phyloP scores from a whole-genome alignment of 352 stramenopile species.

The Phytophthora constricta region DNA sequence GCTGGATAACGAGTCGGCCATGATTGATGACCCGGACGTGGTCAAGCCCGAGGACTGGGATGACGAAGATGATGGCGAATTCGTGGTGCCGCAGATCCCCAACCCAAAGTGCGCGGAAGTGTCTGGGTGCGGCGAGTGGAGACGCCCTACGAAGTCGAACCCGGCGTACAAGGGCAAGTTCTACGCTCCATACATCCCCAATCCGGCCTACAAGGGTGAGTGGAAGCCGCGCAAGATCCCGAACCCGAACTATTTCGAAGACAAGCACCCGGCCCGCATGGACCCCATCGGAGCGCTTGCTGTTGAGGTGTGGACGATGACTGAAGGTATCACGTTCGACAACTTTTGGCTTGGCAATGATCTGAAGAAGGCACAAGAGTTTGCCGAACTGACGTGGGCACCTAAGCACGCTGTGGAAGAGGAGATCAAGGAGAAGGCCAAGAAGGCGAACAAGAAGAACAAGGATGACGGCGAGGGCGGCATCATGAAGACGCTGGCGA shows the following conservation, averaged over 20 bases:
- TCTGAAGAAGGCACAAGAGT: constrained; percentile 74
- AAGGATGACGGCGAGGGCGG: constrained; percentile 50
- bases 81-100: constrained; percentile 84
- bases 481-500: constrained; percentile 52
- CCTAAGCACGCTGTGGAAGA: constrained; percentile 78
- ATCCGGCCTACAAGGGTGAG: constrained; percentile 92
- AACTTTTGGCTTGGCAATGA: constrained; percentile 94
- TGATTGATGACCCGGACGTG: constrained; percentile 85
- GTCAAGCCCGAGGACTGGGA: constrained; percentile 94
- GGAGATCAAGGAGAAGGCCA: constrained; percentile 57
- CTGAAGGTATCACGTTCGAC: constrained; percentile 91
- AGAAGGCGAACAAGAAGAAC: constrained; percentile 55
- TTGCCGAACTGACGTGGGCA: constrained; percentile 77
- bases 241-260: constrained; percentile 92
- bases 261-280: constrained; percentile 79
- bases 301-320: constrained; percentile 94
- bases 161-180: constrained; percentile 95
- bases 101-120: constrained; percentile 90
- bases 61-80: constrained; percentile 93
- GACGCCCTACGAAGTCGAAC: constrained; percentile 87
- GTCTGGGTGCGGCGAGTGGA: constrained; percentile 93
- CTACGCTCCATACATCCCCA: constrained; percentile 88
- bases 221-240: constrained; percentile 91
- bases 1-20: constrained; percentile 83
- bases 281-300: constrained; percentile 89